phyloP scores from a whole-genome alignment of 2,329 filamentous ascomycete species.

The Botrytis pseudocinerea region DNA sequence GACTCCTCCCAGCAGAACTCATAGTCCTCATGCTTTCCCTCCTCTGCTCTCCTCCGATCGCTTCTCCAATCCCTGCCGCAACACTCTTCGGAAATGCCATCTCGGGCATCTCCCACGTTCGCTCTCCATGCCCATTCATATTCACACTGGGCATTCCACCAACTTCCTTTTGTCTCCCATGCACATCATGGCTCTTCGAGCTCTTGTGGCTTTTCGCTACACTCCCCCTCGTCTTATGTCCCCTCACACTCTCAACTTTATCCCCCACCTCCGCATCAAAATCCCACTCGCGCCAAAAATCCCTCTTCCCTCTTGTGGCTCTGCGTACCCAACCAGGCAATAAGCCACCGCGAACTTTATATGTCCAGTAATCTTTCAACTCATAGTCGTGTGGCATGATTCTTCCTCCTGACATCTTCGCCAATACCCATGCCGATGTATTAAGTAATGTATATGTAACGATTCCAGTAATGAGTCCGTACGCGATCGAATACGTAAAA shows the following conservation, averaged over 20 bases:
- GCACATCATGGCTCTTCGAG: conserved; percentile 13
- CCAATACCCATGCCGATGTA: conserved; percentile 66
- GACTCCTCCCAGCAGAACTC: conserved; percentile 15
- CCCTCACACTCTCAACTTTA: conserved; percentile 5
- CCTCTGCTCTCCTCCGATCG: conserved; percentile 19
- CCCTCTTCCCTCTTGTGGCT: conserved; percentile 31
- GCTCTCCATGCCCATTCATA: conserved; percentile 25
- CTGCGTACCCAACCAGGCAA: conserved; percentile 73
- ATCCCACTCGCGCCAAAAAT: conserved; percentile 36
- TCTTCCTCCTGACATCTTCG: conserved; percentile 64
- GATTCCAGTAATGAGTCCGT: conserved; percentile 79
- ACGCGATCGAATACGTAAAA: conserved; percentile 85
- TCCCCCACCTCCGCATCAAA: conserved; percentile 29
- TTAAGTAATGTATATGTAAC: conserved; percentile 77
- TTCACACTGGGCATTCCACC: neutral
- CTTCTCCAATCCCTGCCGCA: conserved; percentile 1
- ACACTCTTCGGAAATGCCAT: conserved; percentile 23
- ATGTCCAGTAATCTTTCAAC: conserved; percentile 79
- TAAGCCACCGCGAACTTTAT: conserved; percentile 71
- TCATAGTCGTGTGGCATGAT: conserved; percentile 74
- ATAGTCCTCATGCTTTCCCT: conserved; percentile 14
- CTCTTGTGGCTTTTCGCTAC: conserved; percentile 22
- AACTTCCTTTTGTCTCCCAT: neutral
- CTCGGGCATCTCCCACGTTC: conserved; percentile 29
- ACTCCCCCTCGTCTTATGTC: conserved; percentile 26